These are phyloP conservation scores for Sugiyamaella mastotermitis DNA, from an alignment of 805 yeast species.

Conservation along the genomic window DNA sequence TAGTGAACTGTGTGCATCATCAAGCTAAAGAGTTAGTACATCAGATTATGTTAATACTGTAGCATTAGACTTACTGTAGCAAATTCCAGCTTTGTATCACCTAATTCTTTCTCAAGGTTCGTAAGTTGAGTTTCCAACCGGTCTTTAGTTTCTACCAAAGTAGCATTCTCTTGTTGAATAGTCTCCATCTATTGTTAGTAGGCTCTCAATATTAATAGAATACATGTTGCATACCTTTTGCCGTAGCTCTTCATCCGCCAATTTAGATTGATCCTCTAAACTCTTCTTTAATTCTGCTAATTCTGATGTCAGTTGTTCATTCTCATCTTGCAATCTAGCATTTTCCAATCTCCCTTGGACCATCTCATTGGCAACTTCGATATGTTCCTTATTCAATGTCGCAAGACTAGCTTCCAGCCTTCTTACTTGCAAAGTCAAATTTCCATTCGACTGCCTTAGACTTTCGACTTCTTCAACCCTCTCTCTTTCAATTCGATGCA, in stretches of 20 bases:
- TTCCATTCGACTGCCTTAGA: conserved; percentile 60
- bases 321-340: conserved; percentile 73
- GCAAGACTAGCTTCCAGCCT: conserved; percentile 65
- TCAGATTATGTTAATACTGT: not conserved
- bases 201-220: not conserved
- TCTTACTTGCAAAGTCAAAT: conserved; percentile 65
- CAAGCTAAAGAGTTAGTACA: conserved; percentile 16
- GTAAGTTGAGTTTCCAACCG: conserved; percentile 48
- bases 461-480: conserved; percentile 56
- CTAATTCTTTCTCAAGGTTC: conserved; percentile 38
- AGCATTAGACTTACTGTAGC: conserved; percentile 19
- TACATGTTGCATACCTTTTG: conserved; percentile 21
- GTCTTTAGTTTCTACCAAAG: conserved; percentile 60
- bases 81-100: conserved; percentile 23
- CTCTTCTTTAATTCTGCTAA: conserved; percentile 26
- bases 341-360: conserved; percentile 69
- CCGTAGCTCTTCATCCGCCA: conserved; percentile 11
- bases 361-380: conserved; percentile 81
- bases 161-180: conserved; percentile 47
- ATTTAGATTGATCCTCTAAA: conserved; percentile 6
- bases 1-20: conserved; percentile 25
- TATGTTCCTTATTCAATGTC: conserved; percentile 72
- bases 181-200: not conserved
- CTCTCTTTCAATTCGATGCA: conserved; percentile 61
- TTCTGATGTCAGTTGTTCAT: conserved; percentile 44